Evolutionary conservation across 108 stramenopile species (phyloP), one percentile per base, ranked within the genome.

Genomic region (Conticribra guillardii): DNA sequence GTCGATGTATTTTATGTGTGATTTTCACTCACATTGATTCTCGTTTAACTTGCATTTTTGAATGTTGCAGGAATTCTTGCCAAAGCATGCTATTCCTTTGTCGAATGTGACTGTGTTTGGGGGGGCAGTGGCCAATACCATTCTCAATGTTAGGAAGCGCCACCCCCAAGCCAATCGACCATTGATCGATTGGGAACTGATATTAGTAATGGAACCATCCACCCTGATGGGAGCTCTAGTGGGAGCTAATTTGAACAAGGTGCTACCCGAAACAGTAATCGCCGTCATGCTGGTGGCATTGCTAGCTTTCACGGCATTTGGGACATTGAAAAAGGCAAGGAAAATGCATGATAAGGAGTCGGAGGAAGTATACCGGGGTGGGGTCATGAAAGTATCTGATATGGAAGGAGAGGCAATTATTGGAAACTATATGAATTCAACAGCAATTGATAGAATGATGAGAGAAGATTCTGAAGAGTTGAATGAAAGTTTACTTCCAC

Each of bases 131-230:
- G 96, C 93, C 23, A 94, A 92, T 56, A 85, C 84, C 26, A 49
- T 93, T 3, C 48, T 97, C 32, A 98, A 97, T 71, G 37, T 91
- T 2, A 59, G 60, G 31, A 95, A 96, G 81, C 69, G 95, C 15
- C 98, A 98, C 79, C 98, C 98, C 0, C 61, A 84, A 22, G 89
- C 89, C 1, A 82, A 88, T 57, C 80, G 98, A 55, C 93, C 96
- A 1, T 68, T 97, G 23, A 95, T 97, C 22, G 98, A 98, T 81
- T 98, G 98, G 98, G 97, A 98, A 70, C 79, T 98, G 33, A 90
- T 98, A 41, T 59, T 98, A 7, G 89, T 97, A 26, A 97, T 98
- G 96, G 96, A 98, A 70, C 98, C 98, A 4, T 69, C 96, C 18
- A 95, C 96, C 0, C 87, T 97, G 52, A 91, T 85, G 0, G 98